Conservation (phyloP, 495 filamentous ascomycete genomes). For the Penicillium argentinense region DNA sequence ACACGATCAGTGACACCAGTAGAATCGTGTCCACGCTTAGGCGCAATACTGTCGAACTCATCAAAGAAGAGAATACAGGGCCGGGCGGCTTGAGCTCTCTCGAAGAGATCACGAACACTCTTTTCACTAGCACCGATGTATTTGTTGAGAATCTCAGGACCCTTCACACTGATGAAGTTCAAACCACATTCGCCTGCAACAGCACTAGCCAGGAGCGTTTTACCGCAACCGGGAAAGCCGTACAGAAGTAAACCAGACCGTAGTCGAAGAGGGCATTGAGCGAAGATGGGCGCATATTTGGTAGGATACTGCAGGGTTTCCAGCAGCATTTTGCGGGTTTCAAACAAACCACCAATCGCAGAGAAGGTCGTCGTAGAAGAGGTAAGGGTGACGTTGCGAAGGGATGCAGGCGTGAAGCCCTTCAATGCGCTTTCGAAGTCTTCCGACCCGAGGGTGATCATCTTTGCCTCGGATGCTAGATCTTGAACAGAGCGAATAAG, state of each 20-base stretch:
- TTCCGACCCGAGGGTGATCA: slow-evolving; percentile 60
- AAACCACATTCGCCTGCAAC: slow-evolving; percentile 95
- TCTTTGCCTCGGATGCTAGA: slow-evolving; percentile 28
- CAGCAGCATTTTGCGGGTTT: slow-evolving; percentile 81
- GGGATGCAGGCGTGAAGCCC: slow-evolving; percentile 90
- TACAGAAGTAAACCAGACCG: slow-evolving; percentile 91
- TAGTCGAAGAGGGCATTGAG: slow-evolving; percentile 87
- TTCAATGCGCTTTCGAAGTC: slow-evolving; percentile 84
- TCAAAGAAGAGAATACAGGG: slow-evolving; percentile 97
- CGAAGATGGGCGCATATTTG: slow-evolving; percentile 96
- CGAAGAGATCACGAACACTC: slow-evolving; percentile 90
- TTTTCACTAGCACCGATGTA: slow-evolving; percentile 98
- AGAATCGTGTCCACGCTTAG: slow-evolving; percentile 93
- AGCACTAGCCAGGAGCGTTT: slow-evolving; percentile 89
- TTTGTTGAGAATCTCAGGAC: slow-evolving; percentile 96
- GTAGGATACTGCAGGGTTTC: slow-evolving; percentile 97
- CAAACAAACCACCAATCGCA: slow-evolving; percentile 83
- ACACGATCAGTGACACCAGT: slow-evolving; percentile 98
- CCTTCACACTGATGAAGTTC: slow-evolving; percentile 98
- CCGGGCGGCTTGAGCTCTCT: slow-evolving; percentile 81
- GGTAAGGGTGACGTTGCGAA: slow-evolving; percentile 91
- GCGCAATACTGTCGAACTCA: slow-evolving; percentile 96
- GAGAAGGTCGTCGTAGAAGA: slow-evolving; percentile 83
- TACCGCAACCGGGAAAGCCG: slow-evolving; percentile 93
- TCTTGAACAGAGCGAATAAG: slow-evolving; percentile 68